phyloP scores from a whole-genome alignment of 768 basidiomycete genomes.

The Termitomyces eurrhizus region DNA sequence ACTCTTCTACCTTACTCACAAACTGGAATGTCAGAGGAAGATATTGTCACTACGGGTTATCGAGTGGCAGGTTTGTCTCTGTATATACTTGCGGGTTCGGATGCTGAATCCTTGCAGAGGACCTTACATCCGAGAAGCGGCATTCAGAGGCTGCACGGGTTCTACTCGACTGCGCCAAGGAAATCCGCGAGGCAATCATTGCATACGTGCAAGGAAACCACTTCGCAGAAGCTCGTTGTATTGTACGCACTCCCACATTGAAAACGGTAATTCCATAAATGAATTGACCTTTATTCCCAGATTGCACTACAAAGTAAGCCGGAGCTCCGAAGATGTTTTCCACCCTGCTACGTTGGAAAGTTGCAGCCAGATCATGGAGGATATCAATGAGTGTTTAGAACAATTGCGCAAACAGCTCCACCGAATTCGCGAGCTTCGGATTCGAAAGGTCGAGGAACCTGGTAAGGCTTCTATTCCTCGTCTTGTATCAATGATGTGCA shows the following conservation, averaged over 20 bases:
- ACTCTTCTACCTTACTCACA: slow-evolving; percentile 76
- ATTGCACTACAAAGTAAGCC: slow-evolving; percentile 46
- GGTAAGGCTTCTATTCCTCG: slow-evolving; percentile 38
- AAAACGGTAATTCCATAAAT: not conserved
- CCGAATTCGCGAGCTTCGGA: slow-evolving; percentile 73
- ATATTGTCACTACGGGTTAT: slow-evolving; percentile 62
- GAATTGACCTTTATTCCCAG: slow-evolving; percentile 36
- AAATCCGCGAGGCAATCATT: slow-evolving; percentile 73
- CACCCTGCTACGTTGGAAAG: slow-evolving; percentile 77
- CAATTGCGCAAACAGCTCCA: slow-evolving; percentile 81
- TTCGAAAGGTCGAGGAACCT: slow-evolving; percentile 77
- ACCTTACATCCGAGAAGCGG: slow-evolving; percentile 75
- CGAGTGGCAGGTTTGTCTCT: slow-evolving; percentile 69
- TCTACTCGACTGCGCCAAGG: slow-evolving; percentile 77
- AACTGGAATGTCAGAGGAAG: slow-evolving; percentile 46
- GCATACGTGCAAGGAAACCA: slow-evolving; percentile 76
- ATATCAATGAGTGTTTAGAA: slow-evolving; percentile 80
- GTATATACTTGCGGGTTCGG: not conserved
- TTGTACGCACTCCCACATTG: slow-evolving; percentile 46
- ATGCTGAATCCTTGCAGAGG: slow-evolving; percentile 49
- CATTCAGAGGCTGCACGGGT: slow-evolving; percentile 79
- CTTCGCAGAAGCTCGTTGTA: slow-evolving; percentile 85
- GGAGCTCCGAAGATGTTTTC: slow-evolving; percentile 68
- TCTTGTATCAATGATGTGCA: not conserved
- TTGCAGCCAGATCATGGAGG: slow-evolving; percentile 72